phyloP scores from a whole-genome alignment of 148 eudicot genomes.

The Linanthus parryae region DNA sequence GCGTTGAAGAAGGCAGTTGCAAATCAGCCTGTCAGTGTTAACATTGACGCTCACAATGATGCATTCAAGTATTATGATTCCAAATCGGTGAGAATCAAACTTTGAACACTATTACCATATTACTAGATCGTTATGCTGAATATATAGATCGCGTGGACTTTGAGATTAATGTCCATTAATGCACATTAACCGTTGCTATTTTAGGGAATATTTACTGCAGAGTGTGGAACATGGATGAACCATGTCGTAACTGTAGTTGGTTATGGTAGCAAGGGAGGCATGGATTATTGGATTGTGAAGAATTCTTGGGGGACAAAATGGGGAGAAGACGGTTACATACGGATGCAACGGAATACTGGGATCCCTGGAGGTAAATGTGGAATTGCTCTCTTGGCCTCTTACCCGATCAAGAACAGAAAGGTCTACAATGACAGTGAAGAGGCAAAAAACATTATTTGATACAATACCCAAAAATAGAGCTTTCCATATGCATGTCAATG shows the following conservation, averaged over 20 bases:
- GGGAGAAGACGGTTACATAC: constrained; percentile 74
- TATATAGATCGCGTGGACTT: background rate
- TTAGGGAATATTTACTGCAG: constrained; percentile 58
- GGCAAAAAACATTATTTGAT: too few relatives aligned
- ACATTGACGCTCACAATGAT: constrained; percentile 40
- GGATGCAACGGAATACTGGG: constrained; percentile 40
- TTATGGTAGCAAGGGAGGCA: constrained; percentile 62
- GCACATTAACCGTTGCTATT: constrained; percentile 1
- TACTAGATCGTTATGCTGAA: too few relatives aligned
- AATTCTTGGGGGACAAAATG: constrained; percentile 67
- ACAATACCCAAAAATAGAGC: too few relatives aligned
- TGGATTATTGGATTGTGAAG: constrained; percentile 70
- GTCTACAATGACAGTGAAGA: too few relatives aligned
- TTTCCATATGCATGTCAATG: too few relatives aligned
- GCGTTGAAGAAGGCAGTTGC: constrained; percentile 71
- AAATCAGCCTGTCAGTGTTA: constrained; percentile 70
- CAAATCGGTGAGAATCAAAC: background rate
- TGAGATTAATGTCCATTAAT: background rate
- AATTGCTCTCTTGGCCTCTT: constrained; percentile 62
- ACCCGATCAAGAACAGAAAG: constrained; percentile 71
- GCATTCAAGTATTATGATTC: background rate
- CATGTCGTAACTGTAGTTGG: constrained; percentile 66
- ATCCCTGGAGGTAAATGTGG: constrained; percentile 63
- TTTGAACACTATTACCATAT: background rate
- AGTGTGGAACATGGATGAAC: constrained; percentile 51